Conservation (phyloP, 2,329 filamentous ascomycete species). For the Magnaporthales sp. region DNA sequence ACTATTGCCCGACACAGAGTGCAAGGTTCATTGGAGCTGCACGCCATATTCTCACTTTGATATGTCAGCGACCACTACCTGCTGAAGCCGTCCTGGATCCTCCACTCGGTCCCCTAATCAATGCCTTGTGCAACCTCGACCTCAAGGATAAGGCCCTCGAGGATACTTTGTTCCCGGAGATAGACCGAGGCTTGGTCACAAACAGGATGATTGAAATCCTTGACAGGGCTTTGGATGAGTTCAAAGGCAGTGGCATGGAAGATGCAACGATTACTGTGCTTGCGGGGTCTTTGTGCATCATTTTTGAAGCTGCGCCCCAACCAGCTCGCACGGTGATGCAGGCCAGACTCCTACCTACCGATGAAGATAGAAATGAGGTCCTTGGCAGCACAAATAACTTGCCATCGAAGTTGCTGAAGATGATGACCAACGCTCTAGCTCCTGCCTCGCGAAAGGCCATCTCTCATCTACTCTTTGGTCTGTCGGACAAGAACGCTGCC, state of each 20-base stretch:
- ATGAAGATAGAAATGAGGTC: conserved; percentile 65
- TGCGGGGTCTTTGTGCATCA: conserved; percentile 60
- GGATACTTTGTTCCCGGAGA: conserved; percentile 57
- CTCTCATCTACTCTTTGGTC: conserved; percentile 73
- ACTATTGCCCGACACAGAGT: conserved; percentile 57
- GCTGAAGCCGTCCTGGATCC: conserved; percentile 61
- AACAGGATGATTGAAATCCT: conserved; percentile 64
- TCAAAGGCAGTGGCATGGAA: conserved; percentile 65
- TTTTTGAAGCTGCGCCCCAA: conserved; percentile 62
- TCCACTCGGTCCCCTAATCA: conserved; percentile 64
- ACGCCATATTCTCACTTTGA: conserved; percentile 59
- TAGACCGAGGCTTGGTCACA: conserved; percentile 48
- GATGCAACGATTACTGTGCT: conserved; percentile 56
- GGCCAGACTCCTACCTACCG: conserved; percentile 61
- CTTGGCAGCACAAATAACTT: conserved; percentile 69
- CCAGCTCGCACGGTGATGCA: conserved; percentile 55
- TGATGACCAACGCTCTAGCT: conserved; percentile 65
- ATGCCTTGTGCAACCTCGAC: conserved; percentile 73
- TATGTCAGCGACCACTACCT: conserved; percentile 51
- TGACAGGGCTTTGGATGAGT: conserved; percentile 53
- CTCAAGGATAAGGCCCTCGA: conserved; percentile 45
- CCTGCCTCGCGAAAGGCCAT: conserved; percentile 67
- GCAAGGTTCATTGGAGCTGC: conserved; percentile 59
- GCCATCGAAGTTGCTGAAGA: conserved; percentile 65
- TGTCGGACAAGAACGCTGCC: conserved; percentile 71